A percentile compares a stretch with the other conserved stretches of the same genome.
Evolutionary conservation across 139 green algal species (phyloP).

Genomic region (Chlorella sp.): DNA sequence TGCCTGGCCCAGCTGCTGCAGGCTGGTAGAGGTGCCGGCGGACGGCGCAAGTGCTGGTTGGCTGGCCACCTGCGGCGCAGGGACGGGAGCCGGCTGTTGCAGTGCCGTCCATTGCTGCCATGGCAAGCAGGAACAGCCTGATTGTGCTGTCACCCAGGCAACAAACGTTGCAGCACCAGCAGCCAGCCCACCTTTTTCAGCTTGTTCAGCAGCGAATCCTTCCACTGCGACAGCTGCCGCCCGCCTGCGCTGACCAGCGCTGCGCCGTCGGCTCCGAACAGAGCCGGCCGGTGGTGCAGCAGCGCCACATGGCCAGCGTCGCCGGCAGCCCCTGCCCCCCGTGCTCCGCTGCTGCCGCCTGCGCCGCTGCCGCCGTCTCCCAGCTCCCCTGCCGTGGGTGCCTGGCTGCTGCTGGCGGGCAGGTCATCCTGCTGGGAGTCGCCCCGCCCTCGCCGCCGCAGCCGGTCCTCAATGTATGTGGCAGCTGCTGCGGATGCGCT

Average conservation of each 20-base stretch:
- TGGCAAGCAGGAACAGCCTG: too few relatives aligned
- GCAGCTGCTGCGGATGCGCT: background rate
- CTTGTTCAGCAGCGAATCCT: constrained; percentile 50
- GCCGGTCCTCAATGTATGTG: constrained; percentile 24
- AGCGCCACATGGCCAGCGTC: background rate
- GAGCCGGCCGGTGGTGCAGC: background rate
- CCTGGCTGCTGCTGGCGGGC: constrained; percentile 24
- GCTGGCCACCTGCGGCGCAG: constrained; percentile 40
- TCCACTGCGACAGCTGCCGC: constrained; percentile 31
- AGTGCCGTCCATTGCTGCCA: too few relatives aligned
- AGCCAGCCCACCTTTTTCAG: constrained; percentile 50
- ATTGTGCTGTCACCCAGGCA: too few relatives aligned
- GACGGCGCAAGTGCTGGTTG: constrained; percentile 57
- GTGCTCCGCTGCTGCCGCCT: background rate
- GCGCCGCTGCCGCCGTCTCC: background rate
- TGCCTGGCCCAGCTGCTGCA: background rate
- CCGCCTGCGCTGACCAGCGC: constrained; percentile 12
- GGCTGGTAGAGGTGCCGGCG: background rate
- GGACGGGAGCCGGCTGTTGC: too few relatives aligned
- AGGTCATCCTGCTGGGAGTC: constrained; percentile 25
- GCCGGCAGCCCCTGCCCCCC: background rate
- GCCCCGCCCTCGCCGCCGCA: constrained; percentile 30
- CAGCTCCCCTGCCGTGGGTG: background rate
- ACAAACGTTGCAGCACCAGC: too few relatives aligned
- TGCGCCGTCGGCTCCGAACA: background rate